These are phyloP conservation scores for Puccinia hordei DNA, from an alignment of 1,284 basidiomycete species.

Conservation along the genomic window DNA sequence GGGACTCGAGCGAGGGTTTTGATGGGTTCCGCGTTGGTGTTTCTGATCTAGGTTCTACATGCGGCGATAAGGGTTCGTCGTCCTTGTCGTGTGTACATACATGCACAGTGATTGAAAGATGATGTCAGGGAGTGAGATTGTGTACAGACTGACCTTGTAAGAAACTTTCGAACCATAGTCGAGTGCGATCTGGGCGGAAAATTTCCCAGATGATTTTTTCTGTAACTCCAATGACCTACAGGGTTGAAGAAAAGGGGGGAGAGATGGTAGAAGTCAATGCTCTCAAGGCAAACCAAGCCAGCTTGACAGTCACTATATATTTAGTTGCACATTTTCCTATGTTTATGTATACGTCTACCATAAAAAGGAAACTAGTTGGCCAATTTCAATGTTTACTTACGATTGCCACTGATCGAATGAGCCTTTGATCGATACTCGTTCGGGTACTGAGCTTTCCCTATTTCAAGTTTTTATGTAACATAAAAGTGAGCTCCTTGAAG, in stretches of 20 bases:
- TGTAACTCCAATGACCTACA: slow-evolving; percentile 47
- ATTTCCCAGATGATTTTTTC: slow-evolving; percentile 53
- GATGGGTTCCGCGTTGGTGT: too few relatives aligned
- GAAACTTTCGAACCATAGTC: slow-evolving; percentile 53
- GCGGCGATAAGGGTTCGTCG: not conserved
- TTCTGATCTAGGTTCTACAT: not conserved
- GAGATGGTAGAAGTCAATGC: not conserved
- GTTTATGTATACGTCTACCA: too few relatives aligned
- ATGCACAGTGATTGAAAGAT: not conserved
- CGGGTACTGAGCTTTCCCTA: slow-evolving; percentile 46
- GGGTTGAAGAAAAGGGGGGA: not conserved
- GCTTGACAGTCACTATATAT: not conserved
- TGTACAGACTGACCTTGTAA: slow-evolving; percentile 53
- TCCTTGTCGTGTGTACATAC: not conserved
- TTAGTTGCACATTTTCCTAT: too few relatives aligned
- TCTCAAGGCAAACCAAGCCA: not conserved
- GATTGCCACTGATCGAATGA: slow-evolving; percentile 50
- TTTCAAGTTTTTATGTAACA: not conserved
- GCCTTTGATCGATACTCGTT: slow-evolving; percentile 43
- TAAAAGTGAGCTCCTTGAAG: not conserved
- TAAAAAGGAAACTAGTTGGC: too few relatives aligned
- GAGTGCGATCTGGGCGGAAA: slow-evolving; percentile 52
- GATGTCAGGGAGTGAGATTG: not conserved
- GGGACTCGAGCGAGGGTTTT: not conserved
- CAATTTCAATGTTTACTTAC: slow-evolving; percentile 1